Evolutionary conservation across 495 filamentous ascomycete species (phyloP), one percentile per base, ranked within the genome.

Genomic region (Umbilicaria muhlenbergii): DNA sequence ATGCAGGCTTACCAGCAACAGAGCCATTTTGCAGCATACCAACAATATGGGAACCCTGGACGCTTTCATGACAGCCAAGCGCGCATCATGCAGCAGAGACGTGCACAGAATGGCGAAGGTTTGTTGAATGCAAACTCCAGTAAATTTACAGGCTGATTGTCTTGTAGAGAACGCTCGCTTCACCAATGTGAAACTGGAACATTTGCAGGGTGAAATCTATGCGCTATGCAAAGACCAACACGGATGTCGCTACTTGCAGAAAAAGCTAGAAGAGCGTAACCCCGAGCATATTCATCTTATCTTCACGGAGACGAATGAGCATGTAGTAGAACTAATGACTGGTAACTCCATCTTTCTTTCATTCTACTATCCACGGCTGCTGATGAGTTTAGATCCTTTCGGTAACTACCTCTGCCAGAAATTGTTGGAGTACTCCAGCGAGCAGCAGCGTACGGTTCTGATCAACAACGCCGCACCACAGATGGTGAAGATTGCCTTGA

Each of bases 321-420:
- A 95, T 59, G 84, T 98, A 17, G 76, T 89, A 42, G 91, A 96
- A 68, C 69, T 98, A 47, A 98, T 98, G 91, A 95, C 85, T 37
- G 77, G 75, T 79, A 62, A 46, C 31, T 7, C 37, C 19, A 34
- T 21, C 16, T 48, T 12, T 44, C 18, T 14, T 32, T 34, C 14
- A 24, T 31, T 11, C 43, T 34, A 7, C 34, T 14, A 38, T n/a
- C 38, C 48, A 17, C 41, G 34, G 52, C 39, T 52, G 37, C 38
- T 51, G 32, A 55, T 45, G 12, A 18, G 15, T 28, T 36, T 43
- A 77, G 89, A 98, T 68, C 91, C 89, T 3, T 96, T 98, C 55
- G 91, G 91, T 46, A 98, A 98, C 62, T 98, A 98, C 53, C 76
- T 98, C 36, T 93, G 86, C 67, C 91, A 98, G 66, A 96, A 95